Conservation (phyloP, 371 early-diverging fungal genomes). For the Gilbertella persicaria region DNA sequence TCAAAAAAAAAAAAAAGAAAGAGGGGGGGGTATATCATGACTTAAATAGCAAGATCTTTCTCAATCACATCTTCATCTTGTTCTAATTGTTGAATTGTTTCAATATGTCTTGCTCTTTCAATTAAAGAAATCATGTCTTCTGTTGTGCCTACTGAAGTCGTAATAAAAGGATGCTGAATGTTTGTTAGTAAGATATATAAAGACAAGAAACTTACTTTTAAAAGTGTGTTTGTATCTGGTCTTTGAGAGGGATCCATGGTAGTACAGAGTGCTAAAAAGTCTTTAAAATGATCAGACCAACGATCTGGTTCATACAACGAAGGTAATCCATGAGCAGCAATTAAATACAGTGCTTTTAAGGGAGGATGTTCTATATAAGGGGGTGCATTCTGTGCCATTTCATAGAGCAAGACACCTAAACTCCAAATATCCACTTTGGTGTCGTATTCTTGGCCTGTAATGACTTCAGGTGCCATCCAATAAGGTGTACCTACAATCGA, state of each 20-base stretch:
- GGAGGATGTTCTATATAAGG: slow-evolving; percentile 64
- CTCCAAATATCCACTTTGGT: slow-evolving; percentile 84
- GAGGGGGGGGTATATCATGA: slow-evolving; percentile 1
- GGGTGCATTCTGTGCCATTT: slow-evolving; percentile 74
- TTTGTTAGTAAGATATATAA: too few relatives aligned
- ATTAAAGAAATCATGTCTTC: slow-evolving; percentile 29
- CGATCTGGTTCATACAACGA: slow-evolving; percentile 39
- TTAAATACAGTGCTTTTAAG: slow-evolving; percentile 52
- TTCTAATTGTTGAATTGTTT: slow-evolving; percentile 22
- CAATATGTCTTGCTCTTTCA: slow-evolving; percentile 25
- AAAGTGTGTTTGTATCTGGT: slow-evolving; percentile 46
- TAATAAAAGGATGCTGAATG: slow-evolving; percentile 47
- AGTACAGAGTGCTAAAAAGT: slow-evolving; percentile 47
- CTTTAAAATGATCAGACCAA: slow-evolving; percentile 44
- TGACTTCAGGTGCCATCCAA: slow-evolving; percentile 89
- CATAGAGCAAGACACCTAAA: slow-evolving; percentile 72
- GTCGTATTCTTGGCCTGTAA: slow-evolving; percentile 55
- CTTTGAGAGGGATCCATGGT: slow-evolving; percentile 43
- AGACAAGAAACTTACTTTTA: slow-evolving; percentile 44
- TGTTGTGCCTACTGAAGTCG: slow-evolving; percentile 26
- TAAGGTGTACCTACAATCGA: slow-evolving; percentile 73
- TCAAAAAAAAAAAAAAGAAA: slow-evolving; percentile 1
- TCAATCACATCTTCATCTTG: slow-evolving; percentile 23
- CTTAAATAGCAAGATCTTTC: slow-evolving; percentile 16
- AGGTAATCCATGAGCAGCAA: slow-evolving; percentile 57